Conservation (phyloP, 805 yeast species). For the Allodekkera sacchari region DNA sequence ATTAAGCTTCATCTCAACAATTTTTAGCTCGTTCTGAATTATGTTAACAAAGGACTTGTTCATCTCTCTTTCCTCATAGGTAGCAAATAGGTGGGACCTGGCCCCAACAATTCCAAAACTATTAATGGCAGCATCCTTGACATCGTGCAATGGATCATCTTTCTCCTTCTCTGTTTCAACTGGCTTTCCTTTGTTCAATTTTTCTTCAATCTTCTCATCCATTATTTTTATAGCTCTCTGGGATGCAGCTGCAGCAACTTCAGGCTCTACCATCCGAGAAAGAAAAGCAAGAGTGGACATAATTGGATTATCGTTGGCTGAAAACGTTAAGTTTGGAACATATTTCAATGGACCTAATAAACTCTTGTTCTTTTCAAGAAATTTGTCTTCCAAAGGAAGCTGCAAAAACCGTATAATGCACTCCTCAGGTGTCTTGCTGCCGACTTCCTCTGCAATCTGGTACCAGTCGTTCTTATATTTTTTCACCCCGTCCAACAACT, state of each 20-base stretch:
- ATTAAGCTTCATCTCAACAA: conserved; percentile 54
- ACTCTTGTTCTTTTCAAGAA: conserved; percentile 37
- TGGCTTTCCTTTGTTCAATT: conserved; percentile 27
- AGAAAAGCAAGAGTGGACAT: conserved; percentile 87
- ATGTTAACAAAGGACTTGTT: conserved; percentile 48
- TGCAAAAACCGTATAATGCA: conserved; percentile 74
- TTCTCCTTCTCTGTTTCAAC: conserved; percentile 1
- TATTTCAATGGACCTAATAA: conserved; percentile 69
- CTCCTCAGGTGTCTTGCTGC: conserved; percentile 64
- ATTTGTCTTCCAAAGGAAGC: conserved; percentile 75
- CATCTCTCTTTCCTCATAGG: conserved; percentile 74
- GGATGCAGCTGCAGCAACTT: conserved; percentile 78
- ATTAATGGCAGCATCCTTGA: conserved; percentile 56
- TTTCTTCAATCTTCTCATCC: conserved; percentile 34
- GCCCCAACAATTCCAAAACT: conserved; percentile 74
- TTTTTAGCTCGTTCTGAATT: conserved; percentile 52
- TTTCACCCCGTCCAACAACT: conserved; percentile 54
- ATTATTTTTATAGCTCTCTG: conserved; percentile 45
- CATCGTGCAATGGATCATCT: conserved; percentile 18
- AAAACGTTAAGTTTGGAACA: conserved; percentile 77
- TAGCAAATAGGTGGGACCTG: conserved; percentile 70
- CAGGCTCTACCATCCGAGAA: conserved; percentile 77
- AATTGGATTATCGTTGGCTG: conserved; percentile 86
- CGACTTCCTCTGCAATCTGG: conserved; percentile 57
- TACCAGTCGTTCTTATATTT: conserved; percentile 72